Percentiles rank a stretch among this genome's conserved stretches.
phyloP scores from a whole-genome alignment of 2,329 filamentous ascomycete species.

The Pochonia chlamydosporia region DNA sequence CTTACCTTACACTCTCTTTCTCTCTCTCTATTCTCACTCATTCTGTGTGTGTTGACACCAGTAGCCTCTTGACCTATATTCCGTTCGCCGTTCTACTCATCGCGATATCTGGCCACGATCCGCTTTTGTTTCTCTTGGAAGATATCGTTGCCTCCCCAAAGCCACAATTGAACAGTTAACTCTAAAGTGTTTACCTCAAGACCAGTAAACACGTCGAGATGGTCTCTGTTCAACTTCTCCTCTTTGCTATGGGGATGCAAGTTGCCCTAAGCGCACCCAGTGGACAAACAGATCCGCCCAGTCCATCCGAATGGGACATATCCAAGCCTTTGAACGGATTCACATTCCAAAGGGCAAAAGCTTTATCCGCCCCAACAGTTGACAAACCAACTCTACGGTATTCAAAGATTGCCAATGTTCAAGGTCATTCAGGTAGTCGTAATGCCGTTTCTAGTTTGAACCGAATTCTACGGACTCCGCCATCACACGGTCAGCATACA shows the following conservation, averaged over 20 bases:
- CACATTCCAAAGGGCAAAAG: constrained; percentile 28
- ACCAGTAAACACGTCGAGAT: neutral
- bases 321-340: constrained; percentile 31
- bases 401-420: constrained; percentile 28
- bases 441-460: constrained; percentile 25
- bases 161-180: too few species aligned
- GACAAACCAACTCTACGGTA: constrained; percentile 24
- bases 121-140: too few species aligned
- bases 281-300: neutral
- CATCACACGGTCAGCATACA: constrained; percentile 13
- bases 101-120: too few species aligned
- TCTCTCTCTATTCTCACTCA: too few species aligned
- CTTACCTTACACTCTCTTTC: too few species aligned
- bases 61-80: too few species aligned
- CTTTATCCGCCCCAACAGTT: constrained; percentile 15
- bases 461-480: constrained; percentile 13
- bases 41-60: too few species aligned
- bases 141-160: too few species aligned
- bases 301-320: constrained; percentile 22
- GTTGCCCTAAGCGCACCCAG: constrained; percentile 1
- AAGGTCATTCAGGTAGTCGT: constrained; percentile 14
- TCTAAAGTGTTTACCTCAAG: too few species aligned
- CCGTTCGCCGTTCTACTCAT: too few species aligned
- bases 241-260: constrained; percentile 8
- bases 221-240: neutral